These are phyloP conservation scores for Aureobasidium vineae DNA, from an alignment of 2,329 filamentous ascomycete species.

Conservation along the genomic window DNA sequence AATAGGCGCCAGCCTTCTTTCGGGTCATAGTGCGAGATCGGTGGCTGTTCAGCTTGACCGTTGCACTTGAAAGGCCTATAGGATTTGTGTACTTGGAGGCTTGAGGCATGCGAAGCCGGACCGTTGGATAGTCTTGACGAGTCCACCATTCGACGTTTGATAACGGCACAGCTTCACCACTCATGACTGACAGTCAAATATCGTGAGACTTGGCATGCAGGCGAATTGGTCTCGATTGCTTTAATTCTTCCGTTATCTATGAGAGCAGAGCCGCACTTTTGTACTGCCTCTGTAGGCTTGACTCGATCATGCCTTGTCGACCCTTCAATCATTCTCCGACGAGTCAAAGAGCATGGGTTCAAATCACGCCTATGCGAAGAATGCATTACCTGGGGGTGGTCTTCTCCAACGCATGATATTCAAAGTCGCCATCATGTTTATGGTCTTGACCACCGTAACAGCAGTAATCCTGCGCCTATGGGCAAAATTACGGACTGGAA, in stretches of 20 bases:
- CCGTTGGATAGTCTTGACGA: conserved; percentile 12
- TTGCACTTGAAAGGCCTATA: not conserved
- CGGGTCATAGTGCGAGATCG: not conserved
- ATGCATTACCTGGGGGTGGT: not conserved
- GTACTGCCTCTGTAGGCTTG: not conserved
- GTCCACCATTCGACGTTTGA: conserved; percentile 1
- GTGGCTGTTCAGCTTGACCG: not conserved
- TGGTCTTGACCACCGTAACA: not conserved
- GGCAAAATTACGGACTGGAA: conserved; percentile 4
- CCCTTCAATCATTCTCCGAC: not conserved
- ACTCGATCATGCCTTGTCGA: conserved; percentile 3
- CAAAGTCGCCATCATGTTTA: conserved; percentile 1
- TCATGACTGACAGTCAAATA: not conserved
- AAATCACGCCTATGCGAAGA: not conserved
- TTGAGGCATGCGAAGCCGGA: conserved; percentile 12
- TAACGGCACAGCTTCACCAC: not conserved
- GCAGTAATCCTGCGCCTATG: not conserved
- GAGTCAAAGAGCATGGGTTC: not conserved
- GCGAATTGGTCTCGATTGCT: conserved; percentile 5
- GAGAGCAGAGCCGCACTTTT: conserved; percentile 4
- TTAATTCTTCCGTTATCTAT: not conserved
- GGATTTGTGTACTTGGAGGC: not conserved
- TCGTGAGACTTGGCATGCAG: not conserved
- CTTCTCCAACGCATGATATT: not conserved
- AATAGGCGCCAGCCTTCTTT: not conserved